Evolutionary conservation across 2,329 filamentous ascomycete species (phyloP).

Genomic region (Coniochaeta sp.): DNA sequence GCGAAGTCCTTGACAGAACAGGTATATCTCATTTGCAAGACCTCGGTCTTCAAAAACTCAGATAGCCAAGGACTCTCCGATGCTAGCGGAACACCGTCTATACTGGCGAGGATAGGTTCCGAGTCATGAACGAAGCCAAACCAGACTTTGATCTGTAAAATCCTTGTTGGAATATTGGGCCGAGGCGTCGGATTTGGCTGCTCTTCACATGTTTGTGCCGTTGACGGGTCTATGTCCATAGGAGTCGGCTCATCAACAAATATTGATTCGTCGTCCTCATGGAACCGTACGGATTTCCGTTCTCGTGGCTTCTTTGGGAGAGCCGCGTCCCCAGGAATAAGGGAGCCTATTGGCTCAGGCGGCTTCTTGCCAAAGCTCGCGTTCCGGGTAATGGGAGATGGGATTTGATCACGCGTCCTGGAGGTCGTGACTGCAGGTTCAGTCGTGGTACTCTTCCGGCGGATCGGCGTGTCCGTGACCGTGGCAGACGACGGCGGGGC

Average conservation of each 20-base stretch:
- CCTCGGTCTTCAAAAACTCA: slow-evolving; percentile 14
- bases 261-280: neutral
- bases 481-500: neutral
- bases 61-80: slow-evolving; percentile 12
- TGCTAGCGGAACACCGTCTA: slow-evolving; percentile 16
- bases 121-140: slow-evolving; percentile 12
- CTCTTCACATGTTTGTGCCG: neutral
- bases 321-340: neutral
- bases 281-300: neutral
- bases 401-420: neutral
- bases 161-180: neutral
- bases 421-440: neutral
- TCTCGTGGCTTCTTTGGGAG: neutral
- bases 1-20: slow-evolving; percentile 18
- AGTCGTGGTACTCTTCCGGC: neutral
- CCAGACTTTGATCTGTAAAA: slow-evolving; percentile 13
- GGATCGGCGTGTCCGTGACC: neutral
- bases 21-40: slow-evolving; percentile 19
- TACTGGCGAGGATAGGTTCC: slow-evolving; percentile 12
- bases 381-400: neutral
- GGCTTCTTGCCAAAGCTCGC: neutral
- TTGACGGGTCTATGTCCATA: neutral
- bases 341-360: neutral
- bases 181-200: neutral
- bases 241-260: neutral